Percentiles rank a stretch among this genome's conserved stretches.
Conservation (phyloP, 2,329 filamentous ascomycete species). For the Thielaviopsis punctulata region DNA sequence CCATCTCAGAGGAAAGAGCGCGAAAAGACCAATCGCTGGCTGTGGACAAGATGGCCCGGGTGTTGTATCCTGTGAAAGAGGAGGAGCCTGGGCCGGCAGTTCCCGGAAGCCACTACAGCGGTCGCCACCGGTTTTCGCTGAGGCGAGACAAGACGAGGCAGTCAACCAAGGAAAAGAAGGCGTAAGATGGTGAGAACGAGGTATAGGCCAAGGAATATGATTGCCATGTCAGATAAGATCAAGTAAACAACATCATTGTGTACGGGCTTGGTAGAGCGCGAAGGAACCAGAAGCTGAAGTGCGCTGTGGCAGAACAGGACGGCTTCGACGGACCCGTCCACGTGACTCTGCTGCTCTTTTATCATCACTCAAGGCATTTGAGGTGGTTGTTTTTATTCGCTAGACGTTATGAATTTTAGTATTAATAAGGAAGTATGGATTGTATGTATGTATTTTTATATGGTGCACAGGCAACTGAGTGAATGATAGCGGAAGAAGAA, state of each 20-base stretch:
- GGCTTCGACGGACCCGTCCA: constrained; percentile 4
- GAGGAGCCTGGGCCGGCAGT: not conserved
- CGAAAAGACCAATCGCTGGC: not conserved
- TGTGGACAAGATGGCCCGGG: not conserved
- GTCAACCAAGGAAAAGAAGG: not conserved
- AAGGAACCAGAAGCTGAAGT: constrained; percentile 6
- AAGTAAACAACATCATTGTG: constrained; percentile 28
- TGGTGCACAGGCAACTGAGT: no score
- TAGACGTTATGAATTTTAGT: not conserved
- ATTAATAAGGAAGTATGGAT: not conserved
- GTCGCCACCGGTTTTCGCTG: constrained; percentile 7
- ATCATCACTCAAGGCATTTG: constrained; percentile 24
- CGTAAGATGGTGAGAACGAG: not conserved
- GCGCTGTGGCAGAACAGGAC: constrained; percentile 17
- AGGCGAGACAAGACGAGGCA: constrained; percentile 3
- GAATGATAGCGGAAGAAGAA: no score
- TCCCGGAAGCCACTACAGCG: not conserved
- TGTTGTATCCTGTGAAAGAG: not conserved
- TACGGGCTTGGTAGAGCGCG: not conserved
- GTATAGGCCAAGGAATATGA: not conserved
- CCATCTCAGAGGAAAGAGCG: not conserved
- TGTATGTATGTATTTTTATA: not conserved
- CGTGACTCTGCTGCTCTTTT: constrained; percentile 14
- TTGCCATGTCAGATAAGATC: constrained; percentile 44
- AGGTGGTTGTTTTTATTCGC: not conserved